Evolutionary conservation across 1,284 basidiomycete species (phyloP).

Genomic region (Fomitopsis palustris): DNA sequence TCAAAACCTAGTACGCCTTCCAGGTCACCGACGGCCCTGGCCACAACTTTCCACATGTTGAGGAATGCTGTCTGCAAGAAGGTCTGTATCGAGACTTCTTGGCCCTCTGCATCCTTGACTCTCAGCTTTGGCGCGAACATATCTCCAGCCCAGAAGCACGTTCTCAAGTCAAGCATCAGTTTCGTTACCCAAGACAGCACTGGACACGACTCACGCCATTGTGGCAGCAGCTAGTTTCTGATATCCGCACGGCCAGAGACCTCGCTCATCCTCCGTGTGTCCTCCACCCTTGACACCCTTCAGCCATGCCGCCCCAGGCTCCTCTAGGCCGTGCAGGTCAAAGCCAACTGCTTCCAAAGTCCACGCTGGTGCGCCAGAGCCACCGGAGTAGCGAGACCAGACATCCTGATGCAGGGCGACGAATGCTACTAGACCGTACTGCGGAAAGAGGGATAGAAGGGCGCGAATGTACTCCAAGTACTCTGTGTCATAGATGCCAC

Average conservation of each 20-base stretch:
- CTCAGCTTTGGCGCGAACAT: slow-evolving; percentile 76
- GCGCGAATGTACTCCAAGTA: slow-evolving; percentile 81
- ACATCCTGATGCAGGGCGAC: slow-evolving; percentile 89
- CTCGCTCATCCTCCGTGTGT: slow-evolving; percentile 67
- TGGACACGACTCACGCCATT: slow-evolving; percentile 64
- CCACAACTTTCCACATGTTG: slow-evolving; percentile 73
- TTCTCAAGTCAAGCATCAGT: slow-evolving; percentile 35
- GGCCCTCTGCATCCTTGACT: slow-evolving; percentile 46
- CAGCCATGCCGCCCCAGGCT: slow-evolving; percentile 82
- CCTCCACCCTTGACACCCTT: slow-evolving; percentile 75
- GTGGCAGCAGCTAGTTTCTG: slow-evolving; percentile 86
- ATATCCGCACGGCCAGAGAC: slow-evolving; percentile 90
- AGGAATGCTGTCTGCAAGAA: slow-evolving; percentile 86
- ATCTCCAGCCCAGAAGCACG: slow-evolving; percentile 89
- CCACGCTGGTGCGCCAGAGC: slow-evolving; percentile 92
- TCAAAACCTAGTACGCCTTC: slow-evolving; percentile 89
- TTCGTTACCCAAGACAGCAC: too few relatives aligned
- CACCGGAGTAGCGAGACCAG: slow-evolving; percentile 93
- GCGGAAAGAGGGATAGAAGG: slow-evolving; percentile 73
- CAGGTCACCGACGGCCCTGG: slow-evolving; percentile 65
- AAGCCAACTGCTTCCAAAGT: slow-evolving; percentile 81
- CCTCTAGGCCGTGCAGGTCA: slow-evolving; percentile 72
- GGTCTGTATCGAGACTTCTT: slow-evolving; percentile 66
- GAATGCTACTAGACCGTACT: slow-evolving; percentile 82
- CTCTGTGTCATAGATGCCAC: slow-evolving; percentile 78